Conservation (phyloP, 805 yeast species). For the Kodamaea leandrae region DNA sequence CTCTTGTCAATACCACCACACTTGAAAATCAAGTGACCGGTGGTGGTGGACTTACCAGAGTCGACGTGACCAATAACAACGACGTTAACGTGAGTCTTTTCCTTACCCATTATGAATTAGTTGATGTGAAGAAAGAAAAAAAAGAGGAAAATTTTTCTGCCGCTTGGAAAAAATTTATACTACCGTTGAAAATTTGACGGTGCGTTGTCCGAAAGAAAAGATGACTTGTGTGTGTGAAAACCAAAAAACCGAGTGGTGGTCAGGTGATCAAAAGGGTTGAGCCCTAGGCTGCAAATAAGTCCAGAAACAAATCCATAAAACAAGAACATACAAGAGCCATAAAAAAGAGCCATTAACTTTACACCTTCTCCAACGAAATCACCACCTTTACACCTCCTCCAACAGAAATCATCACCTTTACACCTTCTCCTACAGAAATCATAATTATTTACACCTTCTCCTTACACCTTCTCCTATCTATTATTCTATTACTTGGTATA, state of each 20-base stretch:
- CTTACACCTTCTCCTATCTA: background rate
- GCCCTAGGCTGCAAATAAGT: too few species aligned
- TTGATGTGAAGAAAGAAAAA: conserved; percentile 13
- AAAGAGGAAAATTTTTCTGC: conserved; percentile 9
- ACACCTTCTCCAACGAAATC: too few species aligned
- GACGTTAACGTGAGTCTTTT: conserved; percentile 97
- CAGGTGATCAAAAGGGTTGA: too few species aligned
- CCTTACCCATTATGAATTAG: conserved; percentile 68
- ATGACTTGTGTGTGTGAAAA: background rate
- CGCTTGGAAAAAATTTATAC: conserved; percentile 10
- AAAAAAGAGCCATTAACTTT: too few species aligned
- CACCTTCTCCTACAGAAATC: too few species aligned
- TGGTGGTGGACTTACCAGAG: conserved; percentile 92
- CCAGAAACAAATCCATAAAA: too few species aligned
- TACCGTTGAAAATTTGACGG: conserved; percentile 1
- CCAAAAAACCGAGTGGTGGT: background rate
- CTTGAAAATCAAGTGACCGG: conserved; percentile 99
- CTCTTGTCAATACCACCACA: conserved; percentile 99
- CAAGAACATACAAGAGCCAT: too few species aligned
- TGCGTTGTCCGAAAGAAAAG: background rate
- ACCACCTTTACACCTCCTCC: too few species aligned
- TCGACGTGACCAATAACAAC: conserved; percentile 99
- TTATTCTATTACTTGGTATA: conserved; percentile 3
- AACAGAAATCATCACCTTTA: too few species aligned
- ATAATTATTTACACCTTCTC: too few species aligned